phyloP scores from a whole-genome alignment of 2,329 filamentous ascomycete genomes.

The Sclerotinia glacialis region DNA sequence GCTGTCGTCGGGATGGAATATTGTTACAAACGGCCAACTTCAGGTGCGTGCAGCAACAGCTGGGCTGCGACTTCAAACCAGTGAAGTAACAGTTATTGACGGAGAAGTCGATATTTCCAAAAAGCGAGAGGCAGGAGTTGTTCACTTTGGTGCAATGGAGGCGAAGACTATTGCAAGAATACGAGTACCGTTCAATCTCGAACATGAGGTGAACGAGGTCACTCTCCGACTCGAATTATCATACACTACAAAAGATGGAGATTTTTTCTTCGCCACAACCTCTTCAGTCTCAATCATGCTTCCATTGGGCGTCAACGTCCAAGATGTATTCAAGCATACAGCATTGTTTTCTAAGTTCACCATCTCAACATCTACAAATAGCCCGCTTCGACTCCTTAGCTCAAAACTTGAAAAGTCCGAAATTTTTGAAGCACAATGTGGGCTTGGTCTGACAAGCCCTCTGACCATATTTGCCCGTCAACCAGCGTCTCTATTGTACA shows the following conservation, averaged over 20 bases:
- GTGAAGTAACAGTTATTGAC: conserved; percentile 53
- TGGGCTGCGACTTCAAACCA: conserved; percentile 61
- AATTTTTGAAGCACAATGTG: conserved; percentile 63
- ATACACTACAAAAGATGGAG: conserved; percentile 66
- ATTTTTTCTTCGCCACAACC: conserved; percentile 61
- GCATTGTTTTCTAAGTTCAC: conserved; percentile 86
- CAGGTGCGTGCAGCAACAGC: conserved; percentile 63
- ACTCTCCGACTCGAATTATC: conserved; percentile 71
- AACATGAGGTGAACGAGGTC: conserved; percentile 70
- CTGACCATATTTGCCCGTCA: conserved; percentile 75
- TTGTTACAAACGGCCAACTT: conserved; percentile 57
- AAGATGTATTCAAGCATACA: conserved; percentile 86
- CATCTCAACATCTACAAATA: conserved; percentile 73
- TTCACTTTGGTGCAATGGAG: conserved; percentile 50
- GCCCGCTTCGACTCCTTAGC: conserved; percentile 70
- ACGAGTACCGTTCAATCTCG: conserved; percentile 76
- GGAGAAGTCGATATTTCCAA: conserved; percentile 46
- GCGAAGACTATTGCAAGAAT: conserved; percentile 53
- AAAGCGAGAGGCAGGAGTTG: conserved; percentile 52
- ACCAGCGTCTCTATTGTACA: conserved; percentile 77
- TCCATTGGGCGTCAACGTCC: conserved; percentile 90
- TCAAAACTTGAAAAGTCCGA: conserved; percentile 70
- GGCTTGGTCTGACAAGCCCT: conserved; percentile 50
- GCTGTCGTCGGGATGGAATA: conserved; percentile 72
- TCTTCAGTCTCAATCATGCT: conserved; percentile 69